phyloP scores from a whole-genome alignment of 768 basidiomycete genomes.

The Mycena capillaripes region DNA sequence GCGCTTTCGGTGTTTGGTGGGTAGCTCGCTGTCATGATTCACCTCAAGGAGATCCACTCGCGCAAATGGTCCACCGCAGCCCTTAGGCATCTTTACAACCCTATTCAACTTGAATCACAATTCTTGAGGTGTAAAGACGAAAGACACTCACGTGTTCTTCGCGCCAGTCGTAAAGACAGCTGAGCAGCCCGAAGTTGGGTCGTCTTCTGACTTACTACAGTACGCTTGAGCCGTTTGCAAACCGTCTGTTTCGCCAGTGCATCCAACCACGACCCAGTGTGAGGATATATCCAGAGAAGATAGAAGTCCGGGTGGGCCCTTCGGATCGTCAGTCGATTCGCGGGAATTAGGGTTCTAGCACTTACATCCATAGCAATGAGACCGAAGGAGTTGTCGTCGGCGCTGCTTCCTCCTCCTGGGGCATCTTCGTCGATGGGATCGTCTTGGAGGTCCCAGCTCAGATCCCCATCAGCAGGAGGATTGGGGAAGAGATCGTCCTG shows the following conservation, averaged over 20 bases:
- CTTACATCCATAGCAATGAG: constrained; percentile 5
- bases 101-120: not conserved
- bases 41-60: not conserved
- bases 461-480: constrained; percentile 3
- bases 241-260: not conserved
- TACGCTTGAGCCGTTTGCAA: not conserved
- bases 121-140: not conserved
- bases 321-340: constrained; percentile 1
- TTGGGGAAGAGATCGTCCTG: not conserved
- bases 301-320: not conserved
- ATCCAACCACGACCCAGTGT: not conserved
- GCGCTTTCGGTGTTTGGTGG: not conserved
- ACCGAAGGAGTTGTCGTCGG: not conserved
- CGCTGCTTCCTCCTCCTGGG: not conserved
- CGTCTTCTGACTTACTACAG: constrained; percentile 1
- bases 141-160: constrained; percentile 2
- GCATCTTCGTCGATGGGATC: constrained; percentile 9
- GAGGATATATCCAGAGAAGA: not conserved
- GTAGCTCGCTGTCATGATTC: not conserved
- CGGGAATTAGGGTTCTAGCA: not conserved
- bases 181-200: not conserved
- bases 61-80: not conserved
- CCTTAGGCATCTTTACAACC: not conserved
- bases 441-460: constrained; percentile 6
- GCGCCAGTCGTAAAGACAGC: not conserved